Percentiles rank a stretch among this genome's conserved stretches.
These are phyloP conservation scores for Phalaenopsis hybrid DNA, from an alignment of 116 monocot species.

Conservation along the genomic window DNA sequence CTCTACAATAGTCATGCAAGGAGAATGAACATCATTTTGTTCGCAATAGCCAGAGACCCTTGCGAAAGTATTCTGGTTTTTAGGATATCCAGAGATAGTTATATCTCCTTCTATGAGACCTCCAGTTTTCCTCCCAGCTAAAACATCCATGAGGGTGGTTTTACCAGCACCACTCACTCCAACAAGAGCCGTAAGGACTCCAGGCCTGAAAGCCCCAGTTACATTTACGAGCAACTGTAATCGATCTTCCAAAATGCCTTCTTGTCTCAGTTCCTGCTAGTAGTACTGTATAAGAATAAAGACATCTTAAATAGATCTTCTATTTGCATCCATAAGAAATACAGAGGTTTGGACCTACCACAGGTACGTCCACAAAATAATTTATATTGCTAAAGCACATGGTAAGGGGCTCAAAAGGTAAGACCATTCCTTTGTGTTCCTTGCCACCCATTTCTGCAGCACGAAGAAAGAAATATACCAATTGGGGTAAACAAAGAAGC, in stretches of 20 bases:
- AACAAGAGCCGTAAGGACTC: constrained; percentile 92
- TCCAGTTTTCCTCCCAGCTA: constrained; percentile 97
- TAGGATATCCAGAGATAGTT: constrained; percentile 88
- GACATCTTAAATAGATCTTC: constrained; percentile 16
- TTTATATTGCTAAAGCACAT: constrained; percentile 95
- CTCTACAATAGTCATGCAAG: constrained; percentile 88
- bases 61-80: constrained; percentile 95
- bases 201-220: constrained; percentile 98
- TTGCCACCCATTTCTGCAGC: constrained; percentile 46
- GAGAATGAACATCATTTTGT: constrained; percentile 96
- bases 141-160: constrained; percentile 99
- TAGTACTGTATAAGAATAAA: constrained; percentile 40
- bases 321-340: background rate
- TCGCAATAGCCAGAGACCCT: constrained; percentile 98
- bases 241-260: constrained; percentile 80
- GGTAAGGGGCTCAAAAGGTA: constrained; percentile 94
- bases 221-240: constrained; percentile 88
- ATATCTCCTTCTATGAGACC: constrained; percentile 86
- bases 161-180: constrained; percentile 99
- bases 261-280: constrained; percentile 83
- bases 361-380: constrained; percentile 94
- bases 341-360: constrained; percentile 36
- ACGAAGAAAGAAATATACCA: background rate
- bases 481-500: background rate
- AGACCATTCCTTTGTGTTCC: constrained; percentile 90